Base-by-base conservation (phyloP, 805 yeast species). In the Wickerhamomyces silvicola region DNA sequence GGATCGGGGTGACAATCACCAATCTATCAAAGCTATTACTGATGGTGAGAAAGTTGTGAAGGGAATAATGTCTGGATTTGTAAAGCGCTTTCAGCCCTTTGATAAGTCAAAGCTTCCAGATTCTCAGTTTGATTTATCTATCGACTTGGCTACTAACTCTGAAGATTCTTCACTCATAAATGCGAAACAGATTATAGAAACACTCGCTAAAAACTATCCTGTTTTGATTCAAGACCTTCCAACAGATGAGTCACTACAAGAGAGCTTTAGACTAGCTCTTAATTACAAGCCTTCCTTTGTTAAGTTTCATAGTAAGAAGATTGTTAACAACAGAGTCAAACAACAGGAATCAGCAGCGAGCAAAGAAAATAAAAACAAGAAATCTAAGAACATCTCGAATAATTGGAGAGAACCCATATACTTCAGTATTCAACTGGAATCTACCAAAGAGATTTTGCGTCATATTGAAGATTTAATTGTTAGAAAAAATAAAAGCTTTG, bases 1-100 rank as follows among this genome's bases (percentile, higher is more conserved):
- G 6, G 49, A 51, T 3, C 68, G 98, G 45, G 97, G 96, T 3
- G 87, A 87, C 48, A 80, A 83, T 41, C 98, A 92, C 53, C 95
- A 83, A 53, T 75, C 88, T 2, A 83, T 92, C 23, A 76, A 80
- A 42, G 66, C 64, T 5, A 53, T 48, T 0, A 48, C 57, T 4
- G 66, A 70, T 34, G 75, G 78, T 8, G 62, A 62, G 5, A 55
- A 57, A 12, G 62, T 67, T 31, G 77, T 83, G 0, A 56, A 63
- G 21, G 69, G 66, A 14, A 79, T 92, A 20, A 75, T 90, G 84
- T 60, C 62, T 19, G 86, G 88, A 0, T 88, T 90, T 48, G 62
- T 83, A 28, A 64, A 64, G 5, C 60, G 92, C 35, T 84, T 79
- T 46, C 83, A 85, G 49, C 72, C 75, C 0, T 66, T 84, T 3